Base-by-base conservation (phyloP, 2,329 filamentous ascomycete genomes). In the Alternaria ethzedia region DNA sequence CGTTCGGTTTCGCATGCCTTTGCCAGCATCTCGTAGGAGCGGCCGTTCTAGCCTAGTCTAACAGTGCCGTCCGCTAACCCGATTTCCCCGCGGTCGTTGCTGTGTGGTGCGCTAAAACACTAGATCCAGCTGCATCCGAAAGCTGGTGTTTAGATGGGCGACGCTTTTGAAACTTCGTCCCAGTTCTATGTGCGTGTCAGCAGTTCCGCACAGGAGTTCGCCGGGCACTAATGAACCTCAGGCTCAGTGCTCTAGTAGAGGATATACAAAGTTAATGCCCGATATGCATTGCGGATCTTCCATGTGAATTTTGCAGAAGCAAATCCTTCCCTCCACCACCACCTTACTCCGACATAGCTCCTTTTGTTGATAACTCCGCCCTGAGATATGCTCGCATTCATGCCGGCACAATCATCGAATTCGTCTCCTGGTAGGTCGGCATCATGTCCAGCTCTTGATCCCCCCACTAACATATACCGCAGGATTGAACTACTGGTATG, bases 351-450 rank as follows among this genome's bases (percentile, higher is more conserved):
- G 61, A 70, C 68, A 71, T 70, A 73, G 61, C 59, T 62, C 64
- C 69, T 68, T 65, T 61, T 57, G 63, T 65, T 66, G 68, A 69
- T 64, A 65, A 25, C 52, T 59, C 65, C 61, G 51, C 66, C 47
- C 62, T 68, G 65, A 75, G 74, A 74, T 63, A 79, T 79, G 77
- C 70, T 78, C 61, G 76, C 74, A 71, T 69, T 76, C 74, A 79
- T 78, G 77, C 73, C 75, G 76, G 67, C 75, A 65, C 74, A 75
- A 69, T 69, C 74, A 45, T 68, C 72, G 65, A 75, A 77, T 60
- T 74, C 75, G 54, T 74, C 75, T 63, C 73, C 75, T 63, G 74
- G 77, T 79, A 69, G 66, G 68, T 51, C 57, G 56, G 59, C 57
- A 46, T 15, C 52, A 60, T 25, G 21, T n/a, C 44, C 51, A 59